A percentile compares a stretch with the other conserved stretches of the same genome.
These are phyloP conservation scores for Aspergillus diversus DNA, from an alignment of 495 filamentous ascomycete genomes.

Conservation along the genomic window DNA sequence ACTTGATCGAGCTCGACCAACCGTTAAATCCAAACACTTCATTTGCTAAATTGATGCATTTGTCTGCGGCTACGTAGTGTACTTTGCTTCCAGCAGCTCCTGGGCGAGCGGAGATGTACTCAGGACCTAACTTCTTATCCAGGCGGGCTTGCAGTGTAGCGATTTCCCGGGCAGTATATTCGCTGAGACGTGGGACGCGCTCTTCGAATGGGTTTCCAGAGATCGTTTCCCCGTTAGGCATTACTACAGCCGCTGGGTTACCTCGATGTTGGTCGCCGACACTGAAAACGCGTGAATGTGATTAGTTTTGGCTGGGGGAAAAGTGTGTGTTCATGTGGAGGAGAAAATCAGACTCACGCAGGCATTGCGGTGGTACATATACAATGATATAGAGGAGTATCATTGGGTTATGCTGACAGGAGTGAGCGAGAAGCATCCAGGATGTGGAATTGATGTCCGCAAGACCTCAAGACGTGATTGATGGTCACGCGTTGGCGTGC, in stretches of 20 bases:
- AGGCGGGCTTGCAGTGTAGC: constrained; percentile 84
- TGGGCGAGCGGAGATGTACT: constrained; percentile 85
- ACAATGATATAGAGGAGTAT: constrained; percentile 12
- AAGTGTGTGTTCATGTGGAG: neutral
- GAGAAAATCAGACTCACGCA: constrained; percentile 38
- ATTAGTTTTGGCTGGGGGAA: constrained; percentile 27
- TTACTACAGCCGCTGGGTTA: constrained; percentile 39
- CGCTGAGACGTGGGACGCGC: constrained; percentile 62
- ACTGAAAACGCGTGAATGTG: constrained; percentile 47
- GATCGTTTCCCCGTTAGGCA: constrained; percentile 39
- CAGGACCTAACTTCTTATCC: constrained; percentile 93
- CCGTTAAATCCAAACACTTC: constrained; percentile 99
- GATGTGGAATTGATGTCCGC: neutral
- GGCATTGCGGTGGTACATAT: constrained; percentile 40
- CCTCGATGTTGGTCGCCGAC: constrained; percentile 78
- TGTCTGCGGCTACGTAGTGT: constrained; percentile 89
- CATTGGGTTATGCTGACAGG: constrained; percentile 14
- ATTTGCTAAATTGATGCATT: constrained; percentile 93
- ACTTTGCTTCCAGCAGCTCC: constrained; percentile 83
- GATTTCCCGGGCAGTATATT: constrained; percentile 88
- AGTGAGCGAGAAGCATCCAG: neutral
- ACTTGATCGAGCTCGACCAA: constrained; percentile 89
- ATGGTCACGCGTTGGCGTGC: constrained; percentile 31
- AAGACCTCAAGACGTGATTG: constrained; percentile 15
- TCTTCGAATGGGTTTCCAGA: constrained; percentile 80